Conservation (phyloP, 2,329 filamentous ascomycete genomes). For the Trichoderma brevicompactum region DNA sequence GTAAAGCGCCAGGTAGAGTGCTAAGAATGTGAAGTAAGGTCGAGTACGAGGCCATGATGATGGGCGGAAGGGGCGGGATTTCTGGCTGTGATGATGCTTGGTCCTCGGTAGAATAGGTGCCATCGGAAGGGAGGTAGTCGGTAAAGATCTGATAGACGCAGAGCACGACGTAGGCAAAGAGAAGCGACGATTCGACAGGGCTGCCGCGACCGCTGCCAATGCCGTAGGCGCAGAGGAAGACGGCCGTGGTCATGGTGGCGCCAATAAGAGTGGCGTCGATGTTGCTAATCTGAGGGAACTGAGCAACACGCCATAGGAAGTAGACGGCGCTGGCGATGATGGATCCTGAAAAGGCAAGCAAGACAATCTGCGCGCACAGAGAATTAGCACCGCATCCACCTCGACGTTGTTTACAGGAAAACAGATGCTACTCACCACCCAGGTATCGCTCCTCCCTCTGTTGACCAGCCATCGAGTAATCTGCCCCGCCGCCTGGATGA, state of each 20-base stretch:
- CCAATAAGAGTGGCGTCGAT: constrained; percentile 92
- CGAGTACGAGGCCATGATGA: constrained; percentile 98
- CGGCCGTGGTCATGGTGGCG: constrained; percentile 85
- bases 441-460: constrained; percentile 87
- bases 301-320: constrained; percentile 93
- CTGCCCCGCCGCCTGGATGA: constrained; percentile 93
- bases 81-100: constrained; percentile 69
- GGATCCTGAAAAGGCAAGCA: constrained; percentile 85
- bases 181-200: constrained; percentile 88
- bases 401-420: neutral
- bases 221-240: constrained; percentile 91
- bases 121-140: constrained; percentile 87
- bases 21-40: constrained; percentile 84
- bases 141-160: constrained; percentile 99
- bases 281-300: constrained; percentile 91
- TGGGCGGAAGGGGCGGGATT: constrained; percentile 92
- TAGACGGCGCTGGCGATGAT: constrained; percentile 93
- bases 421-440: constrained; percentile 72
- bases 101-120: constrained; percentile 57
- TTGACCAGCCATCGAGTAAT: constrained; percentile 96
- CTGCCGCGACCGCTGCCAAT: constrained; percentile 94
- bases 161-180: constrained; percentile 97
- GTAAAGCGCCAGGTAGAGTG: constrained; percentile 79
- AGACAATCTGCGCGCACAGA: constrained; percentile 68
- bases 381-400: too few species aligned